Evolutionary conservation across 148 eudicot species (phyloP).

Genomic region (Fallopia convolvulus): DNA sequence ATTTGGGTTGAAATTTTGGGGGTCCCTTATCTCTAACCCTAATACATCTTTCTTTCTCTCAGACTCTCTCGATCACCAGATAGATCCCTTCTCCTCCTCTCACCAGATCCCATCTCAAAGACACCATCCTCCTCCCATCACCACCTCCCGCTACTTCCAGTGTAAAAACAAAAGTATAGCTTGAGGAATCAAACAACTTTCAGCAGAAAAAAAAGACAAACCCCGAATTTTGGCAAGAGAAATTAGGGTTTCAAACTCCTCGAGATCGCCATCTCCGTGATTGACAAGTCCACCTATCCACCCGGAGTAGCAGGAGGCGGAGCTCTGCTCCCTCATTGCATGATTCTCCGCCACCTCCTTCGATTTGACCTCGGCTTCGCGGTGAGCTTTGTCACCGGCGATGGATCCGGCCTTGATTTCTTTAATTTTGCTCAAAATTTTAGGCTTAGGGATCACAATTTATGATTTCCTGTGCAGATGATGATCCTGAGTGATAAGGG

Average conservation of each 20-base stretch:
- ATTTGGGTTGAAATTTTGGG: too few species aligned
- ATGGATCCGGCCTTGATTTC: conserved; percentile 21
- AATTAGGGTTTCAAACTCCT: conserved; percentile 28
- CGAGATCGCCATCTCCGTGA: not conserved
- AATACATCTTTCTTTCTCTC: too few species aligned
- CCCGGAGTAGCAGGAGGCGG: not conserved
- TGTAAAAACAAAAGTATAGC: too few species aligned
- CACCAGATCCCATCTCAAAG: too few species aligned
- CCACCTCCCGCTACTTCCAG: too few species aligned
- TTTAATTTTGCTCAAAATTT: too few species aligned
- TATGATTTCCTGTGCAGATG: conserved; percentile 24
- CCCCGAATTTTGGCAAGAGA: not conserved
- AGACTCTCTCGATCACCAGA: too few species aligned
- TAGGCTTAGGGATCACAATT: too few species aligned
- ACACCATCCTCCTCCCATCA: too few species aligned
- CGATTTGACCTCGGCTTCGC: conserved; percentile 9
- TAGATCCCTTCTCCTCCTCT: too few species aligned
- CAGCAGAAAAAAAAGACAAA: not conserved
- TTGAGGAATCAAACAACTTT: too few species aligned
- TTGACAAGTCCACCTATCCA: conserved; percentile 14
- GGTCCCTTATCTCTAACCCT: too few species aligned
- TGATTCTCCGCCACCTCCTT: conserved; percentile 20
- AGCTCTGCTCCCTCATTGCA: conserved; percentile 16
- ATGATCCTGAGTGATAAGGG: conserved; percentile 19
- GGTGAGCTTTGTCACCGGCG: conserved; percentile 23